Evolutionary conservation across 495 filamentous ascomycete species (phyloP).

Genomic region (Penicillium macrosclerotiorum): DNA sequence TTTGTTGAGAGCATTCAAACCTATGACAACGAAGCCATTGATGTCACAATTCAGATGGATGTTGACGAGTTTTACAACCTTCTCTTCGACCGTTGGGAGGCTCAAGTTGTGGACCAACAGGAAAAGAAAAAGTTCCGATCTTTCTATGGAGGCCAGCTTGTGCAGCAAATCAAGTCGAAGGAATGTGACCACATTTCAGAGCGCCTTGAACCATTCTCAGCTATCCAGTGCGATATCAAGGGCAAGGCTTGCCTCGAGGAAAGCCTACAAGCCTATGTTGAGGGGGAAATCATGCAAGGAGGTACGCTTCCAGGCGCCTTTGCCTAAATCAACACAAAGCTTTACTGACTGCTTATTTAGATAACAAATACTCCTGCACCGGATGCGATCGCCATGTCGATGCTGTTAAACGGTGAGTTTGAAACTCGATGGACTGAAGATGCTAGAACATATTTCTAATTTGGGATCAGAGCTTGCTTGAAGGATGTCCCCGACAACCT

Average conservation of each 20-base stretch:
- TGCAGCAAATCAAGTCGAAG: slow-evolving; percentile 92
- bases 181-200: slow-evolving; percentile 95
- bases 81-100: slow-evolving; percentile 87
- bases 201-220: slow-evolving; percentile 83
- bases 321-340: not conserved
- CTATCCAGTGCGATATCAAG: slow-evolving; percentile 96
- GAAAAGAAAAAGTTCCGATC: slow-evolving; percentile 75
- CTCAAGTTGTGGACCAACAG: slow-evolving; percentile 65
- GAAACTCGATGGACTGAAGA: not conserved
- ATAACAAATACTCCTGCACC: slow-evolving; percentile 98
- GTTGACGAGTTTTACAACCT: slow-evolving; percentile 97
- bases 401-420: slow-evolving; percentile 77
- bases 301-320: slow-evolving; percentile 43
- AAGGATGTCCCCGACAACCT: slow-evolving; percentile 93
- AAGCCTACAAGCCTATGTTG: slow-evolving; percentile 89
- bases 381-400: slow-evolving; percentile 87
- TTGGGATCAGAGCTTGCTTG: slow-evolving; percentile 59
- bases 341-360: slow-evolving; percentile 41
- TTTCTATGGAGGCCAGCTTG: slow-evolving; percentile 87
- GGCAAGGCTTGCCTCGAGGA: slow-evolving; percentile 82
- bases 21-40: slow-evolving; percentile 81
- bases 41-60: slow-evolving; percentile 91
- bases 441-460: not conserved
- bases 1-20: slow-evolving; percentile 75
- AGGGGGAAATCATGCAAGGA: slow-evolving; percentile 96